Percentiles rank a stretch among this genome's conserved stretches.
These are phyloP conservation scores for Citrullus mucosospermus DNA, from an alignment of 306 rosid genomes.

Conservation along the genomic window DNA sequence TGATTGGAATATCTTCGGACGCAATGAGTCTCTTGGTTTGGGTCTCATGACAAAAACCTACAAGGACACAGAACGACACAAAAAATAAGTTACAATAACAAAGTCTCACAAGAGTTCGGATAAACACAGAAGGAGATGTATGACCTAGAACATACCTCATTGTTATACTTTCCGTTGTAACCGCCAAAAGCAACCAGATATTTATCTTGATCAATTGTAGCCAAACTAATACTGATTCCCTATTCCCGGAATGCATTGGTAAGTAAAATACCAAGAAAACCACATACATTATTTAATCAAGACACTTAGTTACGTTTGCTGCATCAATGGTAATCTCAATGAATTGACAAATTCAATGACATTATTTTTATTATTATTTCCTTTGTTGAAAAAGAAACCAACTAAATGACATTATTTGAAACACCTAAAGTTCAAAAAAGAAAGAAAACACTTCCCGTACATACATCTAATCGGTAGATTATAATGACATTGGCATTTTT, in stretches of 20 bases:
- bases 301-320: not conserved
- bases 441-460: not conserved
- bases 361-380: no score
- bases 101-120: not conserved
- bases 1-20: slow-evolving; percentile 85
- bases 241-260: slow-evolving; percentile 21
- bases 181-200: slow-evolving; percentile 92
- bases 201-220: slow-evolving; percentile 52
- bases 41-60: slow-evolving; percentile 85
- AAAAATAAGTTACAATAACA: not conserved
- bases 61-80: not conserved
- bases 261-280: not conserved
- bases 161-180: slow-evolving; percentile 92
- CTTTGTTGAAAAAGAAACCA: not conserved
- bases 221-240: slow-evolving; percentile 77
- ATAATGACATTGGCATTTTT: not conserved
- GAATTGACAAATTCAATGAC: not conserved
- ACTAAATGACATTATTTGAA: not conserved
- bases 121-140: not conserved
- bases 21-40: slow-evolving; percentile 41
- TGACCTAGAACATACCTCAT: slow-evolving; percentile 46
- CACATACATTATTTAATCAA: not conserved
- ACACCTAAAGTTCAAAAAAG: not conserved
- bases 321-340: not conserved
- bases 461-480: not conserved